Percentiles rank a stretch among this genome's conserved stretches.
Evolutionary conservation across 139 green algal genomes (phyloP).

Genomic region (Micractinium conductrix): DNA sequence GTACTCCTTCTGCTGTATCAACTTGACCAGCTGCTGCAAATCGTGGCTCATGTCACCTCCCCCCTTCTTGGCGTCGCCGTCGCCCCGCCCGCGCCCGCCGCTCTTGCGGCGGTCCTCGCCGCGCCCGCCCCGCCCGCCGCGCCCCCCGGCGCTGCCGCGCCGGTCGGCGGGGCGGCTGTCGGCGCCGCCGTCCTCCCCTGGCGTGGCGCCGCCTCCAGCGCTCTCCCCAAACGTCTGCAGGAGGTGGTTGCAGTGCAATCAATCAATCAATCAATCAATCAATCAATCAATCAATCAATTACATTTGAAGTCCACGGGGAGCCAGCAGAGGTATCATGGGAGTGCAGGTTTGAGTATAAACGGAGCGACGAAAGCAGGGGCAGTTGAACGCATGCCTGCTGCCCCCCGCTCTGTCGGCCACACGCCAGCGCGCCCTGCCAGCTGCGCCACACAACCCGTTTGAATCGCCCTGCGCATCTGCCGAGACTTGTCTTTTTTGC

Average conservation of each 20-base stretch:
- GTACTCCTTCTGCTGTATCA: slow-evolving; percentile 63
- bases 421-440: no score
- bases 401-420: no score
- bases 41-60: background rate
- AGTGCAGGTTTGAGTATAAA: no score
- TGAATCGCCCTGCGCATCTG: no score
- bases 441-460: no score
- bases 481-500: no score
- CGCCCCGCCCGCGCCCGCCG: slow-evolving; percentile 10
- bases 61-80: background rate
- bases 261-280: no score
- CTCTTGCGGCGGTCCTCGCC: background rate
- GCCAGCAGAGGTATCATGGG: no score
- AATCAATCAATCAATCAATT: no score
- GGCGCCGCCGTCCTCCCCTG: slow-evolving; percentile 7
- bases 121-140: slow-evolving; percentile 12
- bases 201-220: background rate
- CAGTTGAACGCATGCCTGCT: no score
- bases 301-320: no score
- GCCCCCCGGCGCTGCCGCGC: background rate
- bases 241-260: background rate
- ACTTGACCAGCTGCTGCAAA: slow-evolving; percentile 47
- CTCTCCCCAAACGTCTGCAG: background rate
- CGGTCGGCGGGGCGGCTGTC: background rate
- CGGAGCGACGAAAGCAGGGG: no score